These are phyloP conservation scores for Mucor sp. DNA, from an alignment of 371 early-diverging fungal genomes.

Conservation along the genomic window DNA sequence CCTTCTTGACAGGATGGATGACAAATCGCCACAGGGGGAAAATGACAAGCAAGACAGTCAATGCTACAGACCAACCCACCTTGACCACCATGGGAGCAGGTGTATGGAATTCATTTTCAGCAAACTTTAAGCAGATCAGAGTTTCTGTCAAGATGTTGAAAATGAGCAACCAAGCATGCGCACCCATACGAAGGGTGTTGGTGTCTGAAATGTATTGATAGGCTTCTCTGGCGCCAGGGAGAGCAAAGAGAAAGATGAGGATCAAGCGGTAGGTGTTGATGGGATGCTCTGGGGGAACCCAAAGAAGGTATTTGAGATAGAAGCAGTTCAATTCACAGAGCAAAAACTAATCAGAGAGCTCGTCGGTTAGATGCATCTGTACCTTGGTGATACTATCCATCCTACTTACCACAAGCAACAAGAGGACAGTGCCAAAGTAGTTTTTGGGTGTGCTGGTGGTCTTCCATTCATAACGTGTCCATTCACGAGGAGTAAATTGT, in stretches of 20 bases:
- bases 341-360: constrained; percentile 59
- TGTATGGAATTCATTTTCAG: constrained; percentile 80
- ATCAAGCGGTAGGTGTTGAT: constrained; percentile 82
- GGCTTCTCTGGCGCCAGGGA: constrained; percentile 88
- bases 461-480: constrained; percentile 93
- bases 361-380: not conserved
- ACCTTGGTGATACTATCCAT: no score
- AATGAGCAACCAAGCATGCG: constrained; percentile 90
- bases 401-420: constrained; percentile 62
- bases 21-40: constrained; percentile 82
- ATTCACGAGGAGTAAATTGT: constrained; percentile 94
- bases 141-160: constrained; percentile 89
- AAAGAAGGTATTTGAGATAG: constrained; percentile 91
- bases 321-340: constrained; percentile 91
- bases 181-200: constrained; percentile 76
- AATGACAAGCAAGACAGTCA: constrained; percentile 55
- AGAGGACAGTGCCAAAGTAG: constrained; percentile 68
- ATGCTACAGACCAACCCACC: constrained; percentile 72
- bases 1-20: constrained; percentile 23
- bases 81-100: constrained; percentile 80
- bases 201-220: constrained; percentile 88
- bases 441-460: constrained; percentile 78
- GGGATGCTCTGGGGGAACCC: constrained; percentile 91
- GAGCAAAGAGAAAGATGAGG: constrained; percentile 79
- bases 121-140: constrained; percentile 88